phyloP scores from a whole-genome alignment of 1,284 basidiomycete species.

The Puccinia polysora region DNA sequence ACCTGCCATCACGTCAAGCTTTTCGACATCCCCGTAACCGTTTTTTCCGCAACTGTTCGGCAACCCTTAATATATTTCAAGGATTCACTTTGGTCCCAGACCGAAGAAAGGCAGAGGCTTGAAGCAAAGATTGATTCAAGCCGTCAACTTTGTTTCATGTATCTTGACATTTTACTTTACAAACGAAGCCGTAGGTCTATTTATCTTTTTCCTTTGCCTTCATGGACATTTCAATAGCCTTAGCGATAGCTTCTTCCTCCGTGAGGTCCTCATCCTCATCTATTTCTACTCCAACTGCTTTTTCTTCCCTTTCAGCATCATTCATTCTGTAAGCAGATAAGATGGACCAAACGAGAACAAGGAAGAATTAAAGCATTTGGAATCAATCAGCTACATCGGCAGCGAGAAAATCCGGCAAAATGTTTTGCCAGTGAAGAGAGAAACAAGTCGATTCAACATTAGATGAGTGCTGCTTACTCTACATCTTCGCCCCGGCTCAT shows the following conservation, averaged over 20 bases:
- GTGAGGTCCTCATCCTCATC: conserved; percentile 48
- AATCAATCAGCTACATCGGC: conserved; percentile 26
- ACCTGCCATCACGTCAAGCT: no score
- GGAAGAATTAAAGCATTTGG: conserved; percentile 29
- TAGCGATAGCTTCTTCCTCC: conserved; percentile 63
- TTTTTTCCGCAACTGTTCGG: no score
- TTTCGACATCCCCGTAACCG: no score
- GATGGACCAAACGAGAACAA: conserved; percentile 47
- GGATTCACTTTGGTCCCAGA: no score
- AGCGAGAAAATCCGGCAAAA: conserved; percentile 55
- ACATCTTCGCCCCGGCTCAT: conserved; percentile 47
- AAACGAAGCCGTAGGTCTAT: no score
- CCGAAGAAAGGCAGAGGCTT: no score
- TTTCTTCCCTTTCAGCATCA: conserved; percentile 52
- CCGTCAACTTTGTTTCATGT: no score
- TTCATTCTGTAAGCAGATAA: conserved; percentile 53
- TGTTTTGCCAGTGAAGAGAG: conserved; percentile 48
- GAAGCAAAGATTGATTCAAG: no score
- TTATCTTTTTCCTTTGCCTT: conserved; percentile 15
- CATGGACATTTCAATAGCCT: conserved; percentile 55
- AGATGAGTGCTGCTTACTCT: conserved; percentile 40
- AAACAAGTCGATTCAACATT: conserved; percentile 43
- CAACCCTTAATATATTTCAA: no score
- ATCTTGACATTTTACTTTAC: no score
- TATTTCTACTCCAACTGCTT: conserved; percentile 48